Base-by-base conservation (phyloP, 495 filamentous ascomycete genomes). In the Aspergillus avenaceus region DNA sequence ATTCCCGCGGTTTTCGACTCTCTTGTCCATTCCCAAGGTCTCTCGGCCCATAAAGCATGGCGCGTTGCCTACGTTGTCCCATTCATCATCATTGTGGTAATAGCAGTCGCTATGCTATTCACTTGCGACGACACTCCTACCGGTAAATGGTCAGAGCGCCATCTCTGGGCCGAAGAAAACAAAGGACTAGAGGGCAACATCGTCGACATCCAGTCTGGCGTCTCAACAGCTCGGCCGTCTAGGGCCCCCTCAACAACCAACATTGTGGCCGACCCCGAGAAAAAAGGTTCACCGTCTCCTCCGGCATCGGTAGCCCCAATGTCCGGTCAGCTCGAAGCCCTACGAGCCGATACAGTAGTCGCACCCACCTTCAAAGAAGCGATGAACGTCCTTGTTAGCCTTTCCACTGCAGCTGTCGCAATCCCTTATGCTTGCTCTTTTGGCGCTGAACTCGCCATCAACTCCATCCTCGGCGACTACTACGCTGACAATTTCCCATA, bases 1-100 rank as follows among this genome's bases (percentile, higher is more conserved):
- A 97, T 97, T 91, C 92, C 92, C 1, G 91, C 91, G 4, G 82
- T 95, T 40, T 91, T 81, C 64, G 86, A 96, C 65, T 86, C 86
- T 5, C 73, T 95, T n/a, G 84, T 92, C 28, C 27, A 70, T 0
- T 45, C 72, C 4, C 73, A 64, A 34, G 80, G 82, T 3, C 74
- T 90, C 36, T 64, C 75, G 1, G 62, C 81, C 11, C 82, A 88
- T 52, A 72, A 82, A 19, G 87, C 91, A 7, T 96, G 91, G 91
- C 81, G 91, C 24, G 81, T 96, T 2, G 75, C 86, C 43, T 96
- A 93, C 61, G 66, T 95, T 44, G 83, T 95, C 16, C 91, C 91
- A 2, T 86, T 93, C 53, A 79, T 92, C 57, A 77, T 91, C 47
- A 86, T 92, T 54, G 74, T 82, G 12, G 47, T 62, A 16, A 72